These are phyloP conservation scores for Phytopythium oedochilum DNA, from an alignment of 352 stramenopile species.

Conservation along the genomic window DNA sequence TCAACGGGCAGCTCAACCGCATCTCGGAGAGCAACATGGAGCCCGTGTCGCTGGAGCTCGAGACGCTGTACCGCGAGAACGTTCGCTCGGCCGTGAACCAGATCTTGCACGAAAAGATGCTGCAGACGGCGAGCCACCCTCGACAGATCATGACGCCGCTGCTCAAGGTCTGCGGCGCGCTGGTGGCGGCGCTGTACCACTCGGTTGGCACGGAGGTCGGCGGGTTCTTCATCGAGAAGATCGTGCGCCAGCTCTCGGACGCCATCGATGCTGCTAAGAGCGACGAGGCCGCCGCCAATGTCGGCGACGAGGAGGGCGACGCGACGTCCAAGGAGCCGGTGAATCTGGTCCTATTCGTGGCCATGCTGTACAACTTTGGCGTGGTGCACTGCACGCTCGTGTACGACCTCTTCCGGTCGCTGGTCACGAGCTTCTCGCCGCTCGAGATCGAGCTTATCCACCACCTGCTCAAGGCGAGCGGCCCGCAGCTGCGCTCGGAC, in stretches of 20 bases:
- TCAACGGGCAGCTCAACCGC: constrained; percentile 90
- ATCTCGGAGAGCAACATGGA: constrained; percentile 92
- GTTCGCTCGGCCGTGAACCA: constrained; percentile 69
- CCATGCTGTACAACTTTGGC: constrained; percentile 89
- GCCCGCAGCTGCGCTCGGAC: constrained; percentile 78
- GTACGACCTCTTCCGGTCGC: constrained; percentile 87
- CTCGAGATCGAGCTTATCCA: constrained; percentile 88
- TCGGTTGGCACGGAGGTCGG: constrained; percentile 72
- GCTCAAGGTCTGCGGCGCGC: constrained; percentile 66
- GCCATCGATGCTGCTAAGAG: constrained; percentile 34
- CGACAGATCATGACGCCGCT: constrained; percentile 71
- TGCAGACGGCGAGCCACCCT: constrained; percentile 59
- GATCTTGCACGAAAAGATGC: constrained; percentile 63
- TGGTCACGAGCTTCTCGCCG: constrained; percentile 67
- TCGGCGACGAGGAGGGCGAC: constrained; percentile 21
- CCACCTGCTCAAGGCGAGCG: constrained; percentile 76
- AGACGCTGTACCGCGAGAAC: constrained; percentile 74
- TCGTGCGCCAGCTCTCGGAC: constrained; percentile 52
- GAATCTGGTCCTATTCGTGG: constrained; percentile 86
- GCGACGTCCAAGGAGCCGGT: constrained; percentile 54
- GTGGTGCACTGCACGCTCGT: constrained; percentile 87
- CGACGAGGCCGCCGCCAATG: neutral
- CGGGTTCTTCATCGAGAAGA: constrained; percentile 80
- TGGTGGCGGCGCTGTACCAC: constrained; percentile 74
- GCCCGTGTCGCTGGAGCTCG: constrained; percentile 73